Conservation (phyloP, 495 filamentous ascomycete species). For the Neurospora discreta region DNA sequence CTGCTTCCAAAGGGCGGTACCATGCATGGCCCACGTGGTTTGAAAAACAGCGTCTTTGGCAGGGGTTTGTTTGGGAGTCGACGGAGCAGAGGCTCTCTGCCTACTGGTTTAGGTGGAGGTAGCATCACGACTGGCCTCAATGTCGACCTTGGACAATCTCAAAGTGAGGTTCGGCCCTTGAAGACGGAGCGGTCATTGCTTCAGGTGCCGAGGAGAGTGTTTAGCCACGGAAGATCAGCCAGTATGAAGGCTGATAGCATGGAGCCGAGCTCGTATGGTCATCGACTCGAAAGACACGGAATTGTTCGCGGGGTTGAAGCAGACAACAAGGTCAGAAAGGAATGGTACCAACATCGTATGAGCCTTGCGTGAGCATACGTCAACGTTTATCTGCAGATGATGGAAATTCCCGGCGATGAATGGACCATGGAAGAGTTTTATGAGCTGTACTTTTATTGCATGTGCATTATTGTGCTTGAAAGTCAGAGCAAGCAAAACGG, state of each 20-base stretch:
- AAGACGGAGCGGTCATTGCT: not conserved
- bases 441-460: not conserved
- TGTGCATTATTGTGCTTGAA: not conserved
- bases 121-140: not conserved
- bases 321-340: not conserved
- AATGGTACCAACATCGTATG: not conserved
- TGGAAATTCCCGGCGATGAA: not conserved
- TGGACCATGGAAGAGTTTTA: not conserved
- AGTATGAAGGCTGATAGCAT: not conserved
- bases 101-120: not conserved
- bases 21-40: conserved; percentile 11
- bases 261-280: not conserved
- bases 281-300: not conserved
- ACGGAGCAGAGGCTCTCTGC: not conserved
- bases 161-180: not conserved
- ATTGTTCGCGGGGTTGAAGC: not conserved
- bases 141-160: not conserved
- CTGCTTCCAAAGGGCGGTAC: conserved; percentile 24
- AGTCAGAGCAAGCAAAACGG: not conserved
- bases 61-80: not conserved
- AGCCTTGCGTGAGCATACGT: not conserved
- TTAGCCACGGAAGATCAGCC: not conserved
- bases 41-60: not conserved
- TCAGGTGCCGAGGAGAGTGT: not conserved
- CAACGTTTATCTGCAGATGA: not conserved